phyloP scores from a whole-genome alignment of 768 basidiomycete species.

The Tricholoma saponaceum region DNA sequence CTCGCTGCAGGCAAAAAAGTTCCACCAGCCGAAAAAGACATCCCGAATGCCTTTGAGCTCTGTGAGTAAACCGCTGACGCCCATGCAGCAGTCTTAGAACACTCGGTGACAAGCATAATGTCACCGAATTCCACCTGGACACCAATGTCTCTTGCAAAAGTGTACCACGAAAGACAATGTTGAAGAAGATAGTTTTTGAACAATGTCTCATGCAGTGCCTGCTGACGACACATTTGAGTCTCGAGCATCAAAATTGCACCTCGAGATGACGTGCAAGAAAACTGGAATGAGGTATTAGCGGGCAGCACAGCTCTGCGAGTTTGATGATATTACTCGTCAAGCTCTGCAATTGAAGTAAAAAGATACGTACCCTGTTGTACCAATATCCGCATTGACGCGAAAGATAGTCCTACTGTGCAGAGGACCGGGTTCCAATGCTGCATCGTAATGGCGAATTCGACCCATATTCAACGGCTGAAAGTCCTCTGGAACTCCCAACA shows the following conservation, averaged over 20 bases:
- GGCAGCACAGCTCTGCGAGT: neutral
- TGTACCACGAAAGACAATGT: constrained; percentile 2
- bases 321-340: neutral
- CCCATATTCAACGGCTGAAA: constrained; percentile 7
- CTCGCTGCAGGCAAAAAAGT: neutral
- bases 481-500: constrained; percentile 7
- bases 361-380: neutral
- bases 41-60: neutral
- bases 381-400: neutral
- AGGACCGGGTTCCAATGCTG: constrained; percentile 9
- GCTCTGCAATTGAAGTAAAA: neutral
- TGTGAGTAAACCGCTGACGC: neutral
- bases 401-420: constrained; percentile 6
- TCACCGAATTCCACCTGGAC: constrained; percentile 4
- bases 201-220: neutral
- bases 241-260: neutral
- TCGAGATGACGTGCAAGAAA: constrained; percentile 2
- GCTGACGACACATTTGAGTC: constrained; percentile 2
- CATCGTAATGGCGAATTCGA: constrained; percentile 3
- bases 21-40: constrained; percentile 2
- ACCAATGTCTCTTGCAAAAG: neutral
- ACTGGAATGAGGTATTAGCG: neutral
- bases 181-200: constrained; percentile 1
- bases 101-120: neutral
- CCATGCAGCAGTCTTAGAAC: constrained; percentile 2